Base-by-base conservation (phyloP, 1,284 basidiomycete genomes). In the Retiboletus flavoniger region DNA sequence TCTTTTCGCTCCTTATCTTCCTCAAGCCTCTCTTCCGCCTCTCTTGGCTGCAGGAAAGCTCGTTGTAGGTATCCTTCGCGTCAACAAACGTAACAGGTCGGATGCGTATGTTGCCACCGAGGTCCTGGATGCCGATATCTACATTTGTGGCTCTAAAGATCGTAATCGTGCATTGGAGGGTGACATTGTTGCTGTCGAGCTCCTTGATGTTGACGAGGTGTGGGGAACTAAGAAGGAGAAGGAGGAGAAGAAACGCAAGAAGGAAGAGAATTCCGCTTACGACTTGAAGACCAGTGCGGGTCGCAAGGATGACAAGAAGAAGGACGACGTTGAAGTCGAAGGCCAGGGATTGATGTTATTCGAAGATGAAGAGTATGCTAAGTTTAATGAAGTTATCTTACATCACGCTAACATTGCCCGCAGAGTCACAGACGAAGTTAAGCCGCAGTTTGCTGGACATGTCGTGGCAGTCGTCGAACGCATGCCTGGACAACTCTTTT, bases 171-270 rank as follows among this genome's bases (percentile, higher is more conserved):
- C 97, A 32, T 81, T 99, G 40, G 97, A 99, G 71, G 97, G 97
- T 38, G 97, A 99, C 70, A 95, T 99, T 55, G 97, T 99, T 55
- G 97, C 97, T 26, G 93, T 99, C 36, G 97, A 99, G 73, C 83
- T 99, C 42, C 83, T 99, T 55, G 96, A 99, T 63, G 96, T 96
- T 24, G 94, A 97, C 66, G 95, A 97, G 74, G 96, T 99, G 8
- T 98, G 97, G 97, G 88, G 89, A 19, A 97, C 95, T 14, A 99
- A 99, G 81, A 98, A 98, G 77, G 97, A 99, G 77, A 99, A 99
- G 78, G 96, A 99, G 72, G 97, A 99, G 78, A 99, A 99, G 85
- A 98, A 98, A 80, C 83, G 94, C 68, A 97, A 97, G 76, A 99
- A 99, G 83, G 97, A 99, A 75, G 97, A 99, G 76, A 95, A 95